Base-by-base conservation (phyloP, 768 basidiomycete species). In the Lanmaoa pseudosensibilis region DNA sequence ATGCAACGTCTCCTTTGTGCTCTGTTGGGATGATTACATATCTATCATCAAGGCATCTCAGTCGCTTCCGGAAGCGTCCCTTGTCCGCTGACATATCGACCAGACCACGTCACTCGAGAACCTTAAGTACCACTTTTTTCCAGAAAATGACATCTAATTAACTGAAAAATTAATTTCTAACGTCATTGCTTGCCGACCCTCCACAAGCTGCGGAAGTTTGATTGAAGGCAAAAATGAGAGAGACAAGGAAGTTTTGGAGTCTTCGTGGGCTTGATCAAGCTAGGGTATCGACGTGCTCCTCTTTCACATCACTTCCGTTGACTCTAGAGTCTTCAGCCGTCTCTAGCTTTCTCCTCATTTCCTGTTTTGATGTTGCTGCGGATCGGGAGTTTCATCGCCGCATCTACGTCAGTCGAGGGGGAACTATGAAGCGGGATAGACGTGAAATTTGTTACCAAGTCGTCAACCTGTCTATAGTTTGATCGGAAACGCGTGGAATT, bases 81-180 rank as follows among this genome's bases (percentile, higher is more conserved):
- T 46, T 50, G 32, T 46, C 40, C 7, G 48, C 56, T 44, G 50
- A 55, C 55, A 48, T 57, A 49, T 36, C 57, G 37, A 55, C 56
- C 41, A 47, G 36, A 46, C 23, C 30, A 18, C 45, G 41, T 59
- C 36, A 30, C 30, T 32, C n/a, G 30, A 16, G 37, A 44, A 44
- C 46, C 54, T 57, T 44, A n/a, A 13, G 19, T 53, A 8, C n/a
- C 27, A 34, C 18, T 9, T 44, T 23, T 49, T 50, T 43, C n/a
- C 25, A 32, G 32, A 46, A 37, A 32, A 43, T 54, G 56, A 45
- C 38, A 62, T 58, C n/a, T 8, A 19, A 51, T 5, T 12, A 19
- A 33, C 19, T 18, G 25, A 44, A 54, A 47, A 41, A 27, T 33
- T 46, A 25, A 50, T 30, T 34, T 55, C 4, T 12, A 33, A 51